phyloP scores from a whole-genome alignment of 1,284 basidiomycete genomes.

The Pascua sp. region DNA sequence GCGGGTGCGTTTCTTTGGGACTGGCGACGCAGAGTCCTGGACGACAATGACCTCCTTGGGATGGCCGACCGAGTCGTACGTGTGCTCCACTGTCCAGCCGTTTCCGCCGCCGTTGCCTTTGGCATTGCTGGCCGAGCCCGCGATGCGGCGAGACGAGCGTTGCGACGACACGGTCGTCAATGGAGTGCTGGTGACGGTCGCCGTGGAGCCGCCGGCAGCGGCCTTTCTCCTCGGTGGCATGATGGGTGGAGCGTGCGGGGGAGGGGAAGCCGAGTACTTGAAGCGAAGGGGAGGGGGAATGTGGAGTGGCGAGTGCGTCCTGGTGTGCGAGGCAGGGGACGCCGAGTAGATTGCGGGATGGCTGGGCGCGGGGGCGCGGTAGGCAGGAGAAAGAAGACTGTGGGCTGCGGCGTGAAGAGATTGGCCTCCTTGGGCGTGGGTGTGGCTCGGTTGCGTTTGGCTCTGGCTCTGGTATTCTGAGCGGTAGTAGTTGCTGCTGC shows the following conservation, averaged over 20 bases:
- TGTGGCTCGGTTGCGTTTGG: too few species aligned
- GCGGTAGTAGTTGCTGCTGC: too few species aligned
- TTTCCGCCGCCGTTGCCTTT: conserved; percentile 34
- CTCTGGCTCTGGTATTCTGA: too few species aligned
- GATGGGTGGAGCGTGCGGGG: conserved; percentile 3
- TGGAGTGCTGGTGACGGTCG: conserved; percentile 21
- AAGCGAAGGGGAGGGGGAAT: conserved; percentile 43
- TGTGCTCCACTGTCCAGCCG: conserved; percentile 46
- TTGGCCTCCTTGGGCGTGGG: too few species aligned
- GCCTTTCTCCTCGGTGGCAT: conserved; percentile 42
- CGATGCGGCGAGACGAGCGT: conserved; percentile 13
- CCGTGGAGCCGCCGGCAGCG: conserved; percentile 19
- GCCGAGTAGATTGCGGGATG: background rate
- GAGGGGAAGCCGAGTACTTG: conserved; percentile 40
- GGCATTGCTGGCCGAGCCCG: conserved; percentile 5
- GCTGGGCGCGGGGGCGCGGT: background rate
- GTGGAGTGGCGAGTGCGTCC: conserved; percentile 28
- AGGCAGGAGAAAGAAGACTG: too few species aligned
- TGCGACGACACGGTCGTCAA: conserved; percentile 15
- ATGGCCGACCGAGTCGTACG: conserved; percentile 42
- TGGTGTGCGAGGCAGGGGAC: background rate
- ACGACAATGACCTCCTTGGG: conserved; percentile 47
- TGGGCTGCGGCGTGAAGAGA: too few species aligned
- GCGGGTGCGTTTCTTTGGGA: conserved; percentile 41
- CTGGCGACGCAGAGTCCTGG: conserved; percentile 34